Percentiles rank a stretch among this genome's conserved stretches.
These are phyloP conservation scores for Aspergillus sp. DNA, from an alignment of 2,329 filamentous ascomycete genomes.

Conservation along the genomic window DNA sequence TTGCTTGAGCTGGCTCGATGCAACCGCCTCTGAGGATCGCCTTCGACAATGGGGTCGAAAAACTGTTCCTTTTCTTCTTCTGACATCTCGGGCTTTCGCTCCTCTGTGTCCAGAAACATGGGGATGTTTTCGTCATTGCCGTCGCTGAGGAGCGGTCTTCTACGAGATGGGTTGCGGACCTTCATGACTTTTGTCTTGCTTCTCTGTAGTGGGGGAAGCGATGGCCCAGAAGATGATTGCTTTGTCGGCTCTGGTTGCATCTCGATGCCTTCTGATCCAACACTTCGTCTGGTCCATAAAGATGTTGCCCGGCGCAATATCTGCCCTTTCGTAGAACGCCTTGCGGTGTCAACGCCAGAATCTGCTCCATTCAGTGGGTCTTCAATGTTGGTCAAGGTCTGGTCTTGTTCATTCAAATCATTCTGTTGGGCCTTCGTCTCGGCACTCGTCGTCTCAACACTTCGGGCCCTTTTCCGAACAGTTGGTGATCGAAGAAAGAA, in stretches of 20 bases:
- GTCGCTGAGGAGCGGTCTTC: background rate
- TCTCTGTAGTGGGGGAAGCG: conserved; percentile 11
- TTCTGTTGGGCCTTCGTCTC: background rate
- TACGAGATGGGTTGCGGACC: conserved; percentile 9
- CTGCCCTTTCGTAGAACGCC: conserved; percentile 9
- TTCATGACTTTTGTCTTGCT: conserved; percentile 12
- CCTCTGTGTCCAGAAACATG: background rate
- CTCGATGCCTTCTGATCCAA: conserved; percentile 13
- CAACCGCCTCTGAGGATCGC: background rate
- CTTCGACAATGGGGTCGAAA: too few species aligned
- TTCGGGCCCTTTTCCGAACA: too few species aligned
- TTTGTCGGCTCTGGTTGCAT: conserved; percentile 7
- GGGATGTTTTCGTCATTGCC: conserved; percentile 1
- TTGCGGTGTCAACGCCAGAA: background rate
- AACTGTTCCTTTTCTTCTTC: background rate
- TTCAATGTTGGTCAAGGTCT: conserved; percentile 5
- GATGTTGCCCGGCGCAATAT: conserved; percentile 12
- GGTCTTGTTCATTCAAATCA: conserved; percentile 6
- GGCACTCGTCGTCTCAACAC: background rate
- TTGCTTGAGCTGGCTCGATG: conserved; percentile 15
- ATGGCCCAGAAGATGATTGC: conserved; percentile 4
- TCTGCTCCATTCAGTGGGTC: background rate
- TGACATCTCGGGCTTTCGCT: background rate
- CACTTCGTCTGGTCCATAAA: conserved; percentile 12
- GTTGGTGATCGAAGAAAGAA: too few species aligned